Percentiles rank a stretch among this genome's conserved stretches.
These are phyloP conservation scores for carrot (Daucus carota) DNA, from an alignment of 129 eudicot genomes.

Conservation along the genomic window DNA sequence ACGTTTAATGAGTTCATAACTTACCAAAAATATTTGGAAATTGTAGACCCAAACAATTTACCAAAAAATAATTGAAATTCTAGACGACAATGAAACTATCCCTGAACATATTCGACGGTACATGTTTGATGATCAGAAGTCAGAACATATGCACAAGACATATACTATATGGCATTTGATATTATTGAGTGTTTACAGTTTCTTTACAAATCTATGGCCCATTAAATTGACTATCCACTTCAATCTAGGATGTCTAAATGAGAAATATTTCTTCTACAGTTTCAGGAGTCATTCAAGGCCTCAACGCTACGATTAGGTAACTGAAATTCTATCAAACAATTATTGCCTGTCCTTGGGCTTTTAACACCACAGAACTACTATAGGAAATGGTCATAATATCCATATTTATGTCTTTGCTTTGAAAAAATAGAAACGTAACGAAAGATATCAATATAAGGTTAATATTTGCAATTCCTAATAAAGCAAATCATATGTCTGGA, in stretches of 20 bases:
- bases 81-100: neutral
- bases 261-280: conserved; percentile 74
- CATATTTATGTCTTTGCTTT: neutral
- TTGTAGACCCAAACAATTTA: neutral
- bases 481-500: neutral
- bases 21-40: neutral
- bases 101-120: neutral
- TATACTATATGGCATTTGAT: neutral
- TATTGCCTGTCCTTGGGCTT: neutral
- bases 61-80: no score
- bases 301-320: conserved; percentile 95
- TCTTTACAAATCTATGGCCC: neutral
- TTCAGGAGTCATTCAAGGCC: conserved; percentile 86
- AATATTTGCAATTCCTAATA: neutral
- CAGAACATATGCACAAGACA: neutral
- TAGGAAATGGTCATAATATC: neutral
- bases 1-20: neutral
- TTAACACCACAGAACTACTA: neutral
- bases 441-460: no score
- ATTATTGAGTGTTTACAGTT: neutral
- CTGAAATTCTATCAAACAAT: conserved; percentile 8
- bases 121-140: no score
- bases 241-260: conserved; percentile 64
- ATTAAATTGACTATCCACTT: neutral
- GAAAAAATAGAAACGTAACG: neutral